Base-by-base conservation (phyloP, 768 basidiomycete genomes). In the Hericium erinaceus region DNA sequence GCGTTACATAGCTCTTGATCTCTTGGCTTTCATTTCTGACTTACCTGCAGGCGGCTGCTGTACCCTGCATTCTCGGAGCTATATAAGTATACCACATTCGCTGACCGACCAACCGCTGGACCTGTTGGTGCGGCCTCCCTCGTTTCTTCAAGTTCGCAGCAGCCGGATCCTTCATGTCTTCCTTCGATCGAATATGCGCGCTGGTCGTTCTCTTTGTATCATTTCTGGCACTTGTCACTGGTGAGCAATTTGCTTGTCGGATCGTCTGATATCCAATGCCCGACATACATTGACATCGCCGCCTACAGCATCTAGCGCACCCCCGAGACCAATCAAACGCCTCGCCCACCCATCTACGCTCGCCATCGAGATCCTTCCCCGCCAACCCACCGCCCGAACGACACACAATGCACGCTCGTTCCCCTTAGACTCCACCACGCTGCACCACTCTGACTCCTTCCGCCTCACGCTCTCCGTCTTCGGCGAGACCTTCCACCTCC, bases 361-460 rank as follows among this genome's bases (percentile, higher is more conserved):
- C 11, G 63, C 71, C 6, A 67, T 78, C n/a, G 72, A 76, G 57
- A 75, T 77, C 56, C 68, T 75, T n/a, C 74, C 77, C 7, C 70
- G 74, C 39, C 56, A 48, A 33, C 50, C 13, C 57, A n/a, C 39
- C 22, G 53, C 26, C 41, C 18, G 38, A 3, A 18, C 39, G 16
- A 16, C 37, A 2, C 33, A 57, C 39, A 22, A 44, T 38, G 33
- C 52, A 1, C 67, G 69, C 33, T 58, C 66, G 15, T 61, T 69
- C 52, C 67, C 70, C 11, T 62, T 64, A 56, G 66, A 68, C 52
- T 75, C 80, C 8, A 75, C 77, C 53, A 73, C 74, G 33, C 79
- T 90, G 40, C 82, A 76, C 46, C 79, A 85, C 68, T 77, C 81
- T 64, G 88, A 91, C 67, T 81, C 82, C 10, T 82, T 89, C 68